Base-by-base conservation (phyloP, 108 stramenopile genomes). In the Skeletonema menzelii region DNA sequence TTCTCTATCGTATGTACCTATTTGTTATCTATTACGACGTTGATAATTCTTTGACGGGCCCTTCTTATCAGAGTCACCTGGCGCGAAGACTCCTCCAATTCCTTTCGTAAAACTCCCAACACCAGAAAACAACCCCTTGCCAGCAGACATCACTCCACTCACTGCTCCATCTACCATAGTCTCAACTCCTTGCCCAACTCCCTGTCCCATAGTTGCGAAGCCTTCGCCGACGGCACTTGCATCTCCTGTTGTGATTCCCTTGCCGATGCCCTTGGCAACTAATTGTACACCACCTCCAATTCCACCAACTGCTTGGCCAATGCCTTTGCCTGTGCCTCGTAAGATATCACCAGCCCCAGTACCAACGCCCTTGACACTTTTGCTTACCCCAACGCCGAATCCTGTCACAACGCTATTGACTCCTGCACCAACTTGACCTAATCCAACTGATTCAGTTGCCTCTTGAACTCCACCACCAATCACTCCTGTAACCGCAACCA, bases 391-490 rank as follows among this genome's bases (percentile, higher is more conserved):
- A 65, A 85, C 85, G 3, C 95, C 95, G 14, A 96, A 73, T 17
- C 95, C 95, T n/a, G 80, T 77, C n/a, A 94, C 87, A 12, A 94
- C 77, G 79, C 88, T 92, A 77, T 91, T 96, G 38, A 94, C 90
- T 35, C 95, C 89, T 17, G 84, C 81, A 32, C 95, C 95, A 47
- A 96, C 73, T 49, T 76, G 63, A 38, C 95, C 75, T 19, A 88
- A 85, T 30, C 95, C 95, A 28, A 96, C 77, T 56, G 71, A 82
- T 67, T 85, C 84, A 1, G 89, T 76, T 1, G 82, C 88, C 46
- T 69, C 85, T 77, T 96, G 90, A 57, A 96, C 88, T 19, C 84
- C 85, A 14, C 88, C 83, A 27, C 92, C 95, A 10, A 95, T 57
- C 17, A 61, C 70, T 49, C 75, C 63, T 10, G 94, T 84, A 20